Percentiles rank a stretch among this genome's conserved stretches.
Evolutionary conservation across 2,329 filamentous ascomycete genomes (phyloP).

Genomic region (Alternaria postmessia): DNA sequence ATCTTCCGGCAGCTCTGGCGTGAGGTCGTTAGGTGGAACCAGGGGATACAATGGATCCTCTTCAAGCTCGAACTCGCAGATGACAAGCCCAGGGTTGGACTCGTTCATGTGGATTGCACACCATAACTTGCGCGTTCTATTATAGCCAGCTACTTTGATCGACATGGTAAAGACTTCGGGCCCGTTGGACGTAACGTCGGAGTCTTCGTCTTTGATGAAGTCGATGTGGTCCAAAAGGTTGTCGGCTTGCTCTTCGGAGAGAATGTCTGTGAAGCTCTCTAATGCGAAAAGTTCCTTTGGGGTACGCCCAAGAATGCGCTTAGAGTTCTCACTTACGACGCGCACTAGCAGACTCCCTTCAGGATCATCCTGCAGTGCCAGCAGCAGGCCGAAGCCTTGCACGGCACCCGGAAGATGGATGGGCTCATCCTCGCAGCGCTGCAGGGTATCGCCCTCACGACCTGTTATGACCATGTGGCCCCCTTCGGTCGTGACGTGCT

Average conservation of each 20-base stretch:
- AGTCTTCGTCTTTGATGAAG: slow-evolving; percentile 83
- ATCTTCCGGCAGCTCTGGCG: slow-evolving; percentile 72
- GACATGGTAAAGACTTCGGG: slow-evolving; percentile 87
- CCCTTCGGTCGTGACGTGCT: slow-evolving; percentile 76
- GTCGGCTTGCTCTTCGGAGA: slow-evolving; percentile 83
- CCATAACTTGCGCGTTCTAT: slow-evolving; percentile 75
- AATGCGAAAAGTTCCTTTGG: slow-evolving; percentile 79
- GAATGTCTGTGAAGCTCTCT: slow-evolving; percentile 80
- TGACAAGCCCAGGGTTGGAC: slow-evolving; percentile 69
- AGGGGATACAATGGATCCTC: slow-evolving; percentile 76
- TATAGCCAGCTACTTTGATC: slow-evolving; percentile 64
- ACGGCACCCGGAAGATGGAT: slow-evolving; percentile 86
- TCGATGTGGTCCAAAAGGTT: slow-evolving; percentile 86
- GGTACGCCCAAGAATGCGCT: slow-evolving; percentile 76
- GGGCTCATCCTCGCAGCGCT: slow-evolving; percentile 88
- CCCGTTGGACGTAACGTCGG: slow-evolving; percentile 76
- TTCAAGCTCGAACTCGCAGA: slow-evolving; percentile 90
- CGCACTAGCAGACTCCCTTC: slow-evolving; percentile 73
- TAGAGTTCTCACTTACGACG: slow-evolving; percentile 83
- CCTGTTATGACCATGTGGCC: slow-evolving; percentile 87
- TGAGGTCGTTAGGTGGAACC: slow-evolving; percentile 65
- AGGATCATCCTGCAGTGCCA: slow-evolving; percentile 75
- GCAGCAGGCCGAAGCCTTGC: slow-evolving; percentile 79
- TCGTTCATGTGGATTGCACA: slow-evolving; percentile 83
- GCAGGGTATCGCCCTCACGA: slow-evolving; percentile 72